Evolutionary conservation across 2,329 filamentous ascomycete genomes (phyloP).

Genomic region (Pestalotiopsis sp.): DNA sequence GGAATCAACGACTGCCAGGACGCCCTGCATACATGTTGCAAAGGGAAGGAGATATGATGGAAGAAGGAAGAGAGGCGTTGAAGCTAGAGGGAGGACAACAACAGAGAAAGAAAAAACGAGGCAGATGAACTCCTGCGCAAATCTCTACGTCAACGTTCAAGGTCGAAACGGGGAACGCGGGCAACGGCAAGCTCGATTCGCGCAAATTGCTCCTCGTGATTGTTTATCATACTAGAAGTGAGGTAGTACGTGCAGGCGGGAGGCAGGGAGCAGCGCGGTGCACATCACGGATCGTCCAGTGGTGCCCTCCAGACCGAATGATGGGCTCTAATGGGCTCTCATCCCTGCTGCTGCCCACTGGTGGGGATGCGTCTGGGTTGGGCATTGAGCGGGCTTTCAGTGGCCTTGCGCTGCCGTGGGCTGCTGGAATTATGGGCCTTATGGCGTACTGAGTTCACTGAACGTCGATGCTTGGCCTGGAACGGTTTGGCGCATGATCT

Average conservation of each 20-base stretch:
- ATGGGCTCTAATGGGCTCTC: not conserved
- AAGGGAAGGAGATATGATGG: not conserved
- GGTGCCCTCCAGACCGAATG: slow-evolving; percentile 7
- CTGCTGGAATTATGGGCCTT: slow-evolving; percentile 13
- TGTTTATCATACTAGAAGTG: slow-evolving; percentile 18
- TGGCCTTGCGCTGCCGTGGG: not conserved
- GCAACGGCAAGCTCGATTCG: slow-evolving; percentile 3
- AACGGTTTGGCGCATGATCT: slow-evolving; percentile 13
- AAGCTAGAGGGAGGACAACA: not conserved
- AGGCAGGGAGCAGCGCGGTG: not conserved
- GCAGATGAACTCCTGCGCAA: not conserved
- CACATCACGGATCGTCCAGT: slow-evolving; percentile 8
- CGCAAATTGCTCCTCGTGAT: slow-evolving; percentile 29
- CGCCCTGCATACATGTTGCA: not conserved
- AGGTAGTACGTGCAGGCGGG: slow-evolving; percentile 20
- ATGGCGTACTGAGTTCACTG: slow-evolving; percentile 17
- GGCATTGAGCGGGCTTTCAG: not conserved
- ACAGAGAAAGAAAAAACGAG: not conserved
- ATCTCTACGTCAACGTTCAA: slow-evolving; percentile 1
- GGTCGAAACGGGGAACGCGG: not conserved
- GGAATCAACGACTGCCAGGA: not conserved
- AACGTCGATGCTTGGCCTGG: slow-evolving; percentile 15
- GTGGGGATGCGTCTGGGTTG: not conserved
- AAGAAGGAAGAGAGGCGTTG: not conserved
- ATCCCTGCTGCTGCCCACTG: slow-evolving; percentile 4